Evolutionary conservation across 371 early-diverging fungal genomes (phyloP).

Genomic region (Coemansia sp.): DNA sequence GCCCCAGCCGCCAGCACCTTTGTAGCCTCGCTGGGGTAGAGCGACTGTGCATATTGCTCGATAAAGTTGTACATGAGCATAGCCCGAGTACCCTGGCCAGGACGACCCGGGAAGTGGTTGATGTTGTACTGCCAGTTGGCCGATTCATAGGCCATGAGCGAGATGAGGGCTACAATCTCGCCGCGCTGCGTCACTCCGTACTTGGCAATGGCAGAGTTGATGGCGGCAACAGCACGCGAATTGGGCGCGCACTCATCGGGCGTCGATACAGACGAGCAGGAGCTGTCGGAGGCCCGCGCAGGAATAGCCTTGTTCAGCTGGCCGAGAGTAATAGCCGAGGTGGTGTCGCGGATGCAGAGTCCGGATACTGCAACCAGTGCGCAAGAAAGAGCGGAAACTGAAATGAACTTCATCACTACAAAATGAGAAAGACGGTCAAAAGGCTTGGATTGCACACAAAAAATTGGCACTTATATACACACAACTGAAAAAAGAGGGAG

Average conservation of each 20-base stretch:
- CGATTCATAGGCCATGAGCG: constrained; percentile 47
- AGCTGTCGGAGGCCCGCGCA: constrained; percentile 4
- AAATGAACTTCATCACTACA: too few species aligned
- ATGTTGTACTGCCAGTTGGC: constrained; percentile 44
- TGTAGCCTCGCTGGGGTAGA: constrained; percentile 17
- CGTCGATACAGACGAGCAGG: neutral
- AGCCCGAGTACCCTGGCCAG: constrained; percentile 46
- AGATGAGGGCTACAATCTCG: constrained; percentile 36
- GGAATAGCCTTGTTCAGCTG: constrained; percentile 21
- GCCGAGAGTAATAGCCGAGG: neutral
- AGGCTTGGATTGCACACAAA: too few species aligned
- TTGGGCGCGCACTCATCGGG: constrained; percentile 35
- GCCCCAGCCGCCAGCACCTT: neutral
- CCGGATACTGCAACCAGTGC: too few species aligned
- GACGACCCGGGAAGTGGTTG: constrained; percentile 42
- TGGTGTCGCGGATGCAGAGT: neutral
- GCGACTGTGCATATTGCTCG: constrained; percentile 23
- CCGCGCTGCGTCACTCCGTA: constrained; percentile 33
- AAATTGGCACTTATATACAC: too few species aligned
- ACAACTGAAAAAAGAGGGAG: too few species aligned
- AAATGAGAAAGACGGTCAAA: too few species aligned
- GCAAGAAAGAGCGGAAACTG: neutral
- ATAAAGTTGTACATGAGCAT: constrained; percentile 48
- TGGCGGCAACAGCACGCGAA: constrained; percentile 18
- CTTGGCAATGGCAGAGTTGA: constrained; percentile 34